Evolutionary conservation across 768 basidiomycete species (phyloP), one percentile per base, ranked within the genome.

Genomic region (Agaricus blazei): DNA sequence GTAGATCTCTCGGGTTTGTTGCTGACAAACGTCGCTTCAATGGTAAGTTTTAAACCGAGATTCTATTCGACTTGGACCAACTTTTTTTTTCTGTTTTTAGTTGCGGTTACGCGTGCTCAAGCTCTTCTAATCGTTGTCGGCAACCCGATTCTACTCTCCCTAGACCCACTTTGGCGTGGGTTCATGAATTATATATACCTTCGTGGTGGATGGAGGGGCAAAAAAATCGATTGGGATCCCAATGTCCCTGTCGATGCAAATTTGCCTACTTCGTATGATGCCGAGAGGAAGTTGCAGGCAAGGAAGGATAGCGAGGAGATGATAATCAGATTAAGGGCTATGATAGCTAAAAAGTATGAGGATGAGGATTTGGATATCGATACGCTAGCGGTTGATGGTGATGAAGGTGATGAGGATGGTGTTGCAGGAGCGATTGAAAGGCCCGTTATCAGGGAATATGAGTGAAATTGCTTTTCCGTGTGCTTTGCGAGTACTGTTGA

Each of bases 61-160:
- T 9, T 23, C 15, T 31, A 37, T 4, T 28, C 27, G 19, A 19
- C 19, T 19, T 19, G 19, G 19, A 19, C 19, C 19, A 19, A 19
- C 19, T 19, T 19, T 19, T 45, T 31, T 4, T 42, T 12, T 12
- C 14, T 11, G 24, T 36, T n/a, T 36, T 29, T 37, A 86, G 85
- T 88, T 37, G 83, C 85, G 4, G 66, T 88, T 11, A 88, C 85
- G 0, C 81, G 85, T 11, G 83, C 84, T 0, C 77, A 85, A 64
- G 80, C 84, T 0, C 69, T 87, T 3, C 74, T 88, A 14, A 78
- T 87, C 58, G 69, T 87, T 47, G 66, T 88, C 46, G 85, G 85
- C 3, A 80, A 87, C 61, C 81, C 85, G 0, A 65, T 67, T 3
- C 76, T 84, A 3, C 74, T 87, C 4, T 77, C 75, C 2, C 72